phyloP scores from a whole-genome alignment of 441 rosid genomes.

The Gossypium schwendimanii region DNA sequence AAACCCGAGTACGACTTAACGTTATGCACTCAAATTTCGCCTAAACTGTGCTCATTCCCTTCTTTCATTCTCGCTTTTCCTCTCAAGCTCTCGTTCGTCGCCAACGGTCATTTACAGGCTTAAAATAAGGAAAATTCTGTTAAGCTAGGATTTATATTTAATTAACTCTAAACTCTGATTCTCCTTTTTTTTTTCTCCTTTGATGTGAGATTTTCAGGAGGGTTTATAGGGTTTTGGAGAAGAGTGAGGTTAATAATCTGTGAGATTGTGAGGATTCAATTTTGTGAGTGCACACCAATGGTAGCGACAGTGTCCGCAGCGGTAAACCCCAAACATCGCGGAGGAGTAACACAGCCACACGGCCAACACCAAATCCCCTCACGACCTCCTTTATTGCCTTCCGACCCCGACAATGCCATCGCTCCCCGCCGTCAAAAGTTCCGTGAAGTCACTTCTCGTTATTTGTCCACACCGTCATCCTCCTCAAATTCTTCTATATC shows the following conservation, averaged over 20 bases:
- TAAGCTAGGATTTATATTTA: not conserved
- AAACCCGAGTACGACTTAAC: constrained; percentile 24
- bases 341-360: constrained; percentile 16
- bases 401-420: constrained; percentile 58
- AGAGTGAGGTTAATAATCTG: constrained; percentile 14
- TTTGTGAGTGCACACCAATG: constrained; percentile 29
- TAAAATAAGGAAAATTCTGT: not conserved
- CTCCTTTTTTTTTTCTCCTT: not conserved
- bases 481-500: constrained; percentile 25
- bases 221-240: constrained; percentile 22
- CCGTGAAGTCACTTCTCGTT: constrained; percentile 64
- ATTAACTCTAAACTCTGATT: not conserved
- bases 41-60: constrained; percentile 14
- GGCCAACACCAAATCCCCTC: constrained; percentile 15
- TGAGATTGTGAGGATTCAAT: constrained; percentile 23
- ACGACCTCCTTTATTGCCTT: constrained; percentile 48
- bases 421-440: constrained; percentile 49
- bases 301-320: constrained; percentile 61
- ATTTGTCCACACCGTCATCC: constrained; percentile 30
- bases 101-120: constrained; percentile 37
- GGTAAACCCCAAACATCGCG: constrained; percentile 34
- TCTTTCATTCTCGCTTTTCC: not conserved
- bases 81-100: constrained; percentile 30
- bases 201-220: not conserved
- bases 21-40: constrained; percentile 51